These are phyloP conservation scores for Synchytrium microbalum DNA, from an alignment of 371 early-diverging fungal genomes.

Conservation along the genomic window DNA sequence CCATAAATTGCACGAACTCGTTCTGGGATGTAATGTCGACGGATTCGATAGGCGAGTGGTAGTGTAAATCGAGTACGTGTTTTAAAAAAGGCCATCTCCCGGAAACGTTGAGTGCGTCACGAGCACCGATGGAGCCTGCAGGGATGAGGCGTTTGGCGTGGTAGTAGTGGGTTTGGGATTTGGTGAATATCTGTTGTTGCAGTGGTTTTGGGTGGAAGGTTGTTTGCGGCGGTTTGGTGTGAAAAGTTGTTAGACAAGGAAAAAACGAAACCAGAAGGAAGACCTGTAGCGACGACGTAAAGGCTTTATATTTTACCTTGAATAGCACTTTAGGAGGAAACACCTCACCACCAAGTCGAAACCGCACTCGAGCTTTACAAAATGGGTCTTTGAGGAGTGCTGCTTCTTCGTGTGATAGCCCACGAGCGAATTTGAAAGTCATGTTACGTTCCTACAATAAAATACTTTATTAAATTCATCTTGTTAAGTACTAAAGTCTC, in stretches of 20 bases:
- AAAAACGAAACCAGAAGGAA: no score
- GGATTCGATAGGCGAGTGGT: background rate
- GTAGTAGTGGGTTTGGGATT: slow-evolving; percentile 1
- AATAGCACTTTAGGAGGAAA: background rate
- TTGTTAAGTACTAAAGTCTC: no score
- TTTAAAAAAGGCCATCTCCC: background rate
- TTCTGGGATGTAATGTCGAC: background rate
- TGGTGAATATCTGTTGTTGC: slow-evolving; percentile 3
- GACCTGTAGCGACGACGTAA: no score
- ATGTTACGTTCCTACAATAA: background rate
- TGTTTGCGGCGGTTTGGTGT: no score
- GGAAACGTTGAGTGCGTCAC: background rate
- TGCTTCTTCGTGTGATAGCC: background rate
- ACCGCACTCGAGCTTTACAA: background rate
- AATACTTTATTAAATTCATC: no score
- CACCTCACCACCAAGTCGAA: background rate
- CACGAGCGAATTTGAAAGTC: background rate
- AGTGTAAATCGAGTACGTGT: background rate
- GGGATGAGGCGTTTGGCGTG: background rate
- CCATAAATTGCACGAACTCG: slow-evolving; percentile 1
- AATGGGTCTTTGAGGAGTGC: slow-evolving; percentile 1
- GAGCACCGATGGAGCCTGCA: background rate
- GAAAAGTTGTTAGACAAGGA: no score
- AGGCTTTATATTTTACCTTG: no score
- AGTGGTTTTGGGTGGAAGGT: no score